Base-by-base conservation (phyloP, 2,329 filamentous ascomycete genomes). In the Ascochyta viciae-villosae region DNA sequence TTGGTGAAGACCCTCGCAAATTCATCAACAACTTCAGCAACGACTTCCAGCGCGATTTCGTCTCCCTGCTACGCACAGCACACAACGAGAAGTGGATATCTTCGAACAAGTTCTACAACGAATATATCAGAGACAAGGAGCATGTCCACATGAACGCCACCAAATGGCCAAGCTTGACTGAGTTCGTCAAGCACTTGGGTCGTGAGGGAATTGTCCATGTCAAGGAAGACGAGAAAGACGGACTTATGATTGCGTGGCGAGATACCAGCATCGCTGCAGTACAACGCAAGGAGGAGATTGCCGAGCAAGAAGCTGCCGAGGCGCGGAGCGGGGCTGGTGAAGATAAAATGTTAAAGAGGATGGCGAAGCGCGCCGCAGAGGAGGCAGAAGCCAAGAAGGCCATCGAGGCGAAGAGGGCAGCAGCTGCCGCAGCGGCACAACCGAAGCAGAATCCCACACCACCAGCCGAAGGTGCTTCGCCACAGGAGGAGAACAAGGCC, bases 131-230 rank as follows among this genome's bases (percentile, higher is more conserved):
- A 15, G 89, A 77, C 23, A 76, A 76, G 54, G 74, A 76, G 68
- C 94, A 98, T 73, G 81, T 95, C 8, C 95, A 98, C 73, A 92
- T 98, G 90, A 97, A 97, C 76, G 83, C 92, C 7, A 98, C 95
- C 0, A 89, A 89, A 68, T 98, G 92, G 92, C 85, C 88, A 4
- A 91, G 86, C 50, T 78, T 99, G 65, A 94, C 92, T 3, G 92
- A 98, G 67, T 96, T 96, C 72, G 91, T 90, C 13, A 96, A 96
- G 71, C 81, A 91, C 68, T 79, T 99, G 1, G 93, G 94, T 0
- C 81, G 90, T 22, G 92, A 98, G 74, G 91, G 94, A 0, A 87
- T 97, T 41, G 96, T 91, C 67, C 83, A 91, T 27, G 93, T 98
- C 0, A 74, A 72, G 37, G 92, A 98, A 75, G 94, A 98, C 74